Evolutionary conservation across 441 rosid genomes (phyloP), one percentile per base, ranked within the genome.

Genomic region (Aquilaria agallochum): DNA sequence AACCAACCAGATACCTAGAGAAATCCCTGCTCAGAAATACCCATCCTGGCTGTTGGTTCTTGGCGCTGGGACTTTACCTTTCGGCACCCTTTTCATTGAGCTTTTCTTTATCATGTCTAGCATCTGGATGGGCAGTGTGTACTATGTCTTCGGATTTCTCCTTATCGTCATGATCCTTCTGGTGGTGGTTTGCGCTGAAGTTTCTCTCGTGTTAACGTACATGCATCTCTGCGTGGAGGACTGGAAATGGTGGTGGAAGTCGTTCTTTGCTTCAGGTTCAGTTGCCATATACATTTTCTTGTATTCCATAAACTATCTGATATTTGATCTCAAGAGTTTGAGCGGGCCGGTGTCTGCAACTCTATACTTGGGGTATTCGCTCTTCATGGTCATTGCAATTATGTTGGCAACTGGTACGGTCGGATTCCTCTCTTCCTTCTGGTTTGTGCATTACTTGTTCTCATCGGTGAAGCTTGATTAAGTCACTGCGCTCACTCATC

Each of bases 201-300:
- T 82, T 4, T 83, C 89, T 58, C 80, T 83, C 33, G 87, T 81
- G 44, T 53, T 83, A 36, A 78, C 89, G 45, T 83, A 82, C 81
- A 78, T 79, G 80, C 85, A 86, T 71, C 87, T 86, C 12, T 83
- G 86, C 33, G 92, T 81, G 15, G 85, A 83, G 65, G 92, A 86
- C 79, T 83, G 86, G 86, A 80, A 80, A 65, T 86, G 89, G 92
- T 83, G 89, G 86, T 83, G 92, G 92, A 86, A 86, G 54, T 83
- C 88, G 30, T 85, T 85, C 80, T 83, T 85, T 60, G 88, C 88
- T 5, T 85, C 91, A 2, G 91, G 88, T 60, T 85, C 91, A 45
- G 91, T 85, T 13, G 85, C 88, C 42, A 72, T 83, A 47, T 83
- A 83, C 74, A 83, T 83, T 62, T 83, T 86, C 85, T 53, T 83